Evolutionary conservation across 768 basidiomycete species (phyloP), one percentile per base, ranked within the genome.

Genomic region (Chalciporus pseudorubinellus): DNA sequence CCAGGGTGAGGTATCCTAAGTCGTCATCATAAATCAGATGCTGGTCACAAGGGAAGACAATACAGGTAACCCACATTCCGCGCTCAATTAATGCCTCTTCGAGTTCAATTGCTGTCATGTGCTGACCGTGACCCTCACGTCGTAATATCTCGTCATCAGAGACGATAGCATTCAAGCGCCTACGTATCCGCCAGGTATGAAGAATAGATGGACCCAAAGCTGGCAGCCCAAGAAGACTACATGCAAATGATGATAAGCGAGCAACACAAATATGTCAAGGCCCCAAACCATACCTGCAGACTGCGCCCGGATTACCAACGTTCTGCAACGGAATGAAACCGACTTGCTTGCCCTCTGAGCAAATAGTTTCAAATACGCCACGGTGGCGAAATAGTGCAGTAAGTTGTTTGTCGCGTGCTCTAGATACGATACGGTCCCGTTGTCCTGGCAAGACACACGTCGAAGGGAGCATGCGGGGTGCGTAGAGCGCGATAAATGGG

Each of bases 371-470:
- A 21, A 77, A 76, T 14, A 74, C 50, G 10, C 56, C 48, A 19
- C 70, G 70, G 51, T 79, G 70, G n/a, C 64, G 58, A 12, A 67
- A 49, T 2, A 75, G 60, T 51, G 74, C 71, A 6, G 70, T 60
- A 13, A 80, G 74, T 59, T 83, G 71, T 50, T 61, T 68, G 33
- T 80, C 62, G 69, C 77, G 58, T 61, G 76, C 67, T 71, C 82
- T 75, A 66, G 76, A 55, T 65, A 74, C 63, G 71, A 86, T 74
- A 72, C 92, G 71, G 73, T 85, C 65, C 63, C 74, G 82, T 70
- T 94, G 92, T 12, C 87, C 84, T 2, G 92, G 88, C 6, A 94
- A 78, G 48, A 93, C 77, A 63, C 90, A 92, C 0, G 92, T 93
- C 3, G 90, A 92, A 1, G 92, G 92, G 22, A 94, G 81, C 73